Base-by-base conservation (phyloP, 768 basidiomycete genomes). In the Tricholomella constricta region DNA sequence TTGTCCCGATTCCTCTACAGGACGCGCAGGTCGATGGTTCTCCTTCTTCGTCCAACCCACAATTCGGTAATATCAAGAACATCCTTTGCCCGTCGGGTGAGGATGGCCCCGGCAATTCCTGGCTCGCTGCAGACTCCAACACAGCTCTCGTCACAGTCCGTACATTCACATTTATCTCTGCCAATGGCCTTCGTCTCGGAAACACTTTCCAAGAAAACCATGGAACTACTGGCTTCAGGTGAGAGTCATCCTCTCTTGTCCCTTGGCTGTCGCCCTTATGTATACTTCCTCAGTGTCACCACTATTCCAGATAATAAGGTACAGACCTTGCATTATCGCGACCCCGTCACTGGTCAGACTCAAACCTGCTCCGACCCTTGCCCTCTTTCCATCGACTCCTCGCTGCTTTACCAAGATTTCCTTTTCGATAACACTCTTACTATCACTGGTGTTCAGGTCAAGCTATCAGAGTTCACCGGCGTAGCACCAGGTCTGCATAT, bases 381-480 rank as follows among this genome's bases (percentile, higher is more conserved):
- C 68, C 92, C 94, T 0, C 77, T 99, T 35, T 83, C 84, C 4
- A 84, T 84, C 40, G 83, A 97, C 66, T 67, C 89, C 2, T 78
- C 83, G 10, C 71, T 98, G 51, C 79, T 83, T 1, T 98, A 93
- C 66, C 94, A 98, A 69, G 97, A 99, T 69, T 99, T 97, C 73
- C 72, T 97, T 36, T 98, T 98, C 67, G 69, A 78, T 45, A 66
- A 65, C 23, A 66, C 80, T 6, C 65, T 82, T 29, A 72, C 77
- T n/a, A 81, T 98, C 61, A 97, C 94, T 6, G 97, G 97, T 45
- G 83, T 97, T 56, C 88, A 95, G 69, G 76, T 99, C 62, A 88
- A 84, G 49, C 75, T 98, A 17, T 83, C 86, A 7, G 72, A 77
- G 42, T 96, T 88, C 80, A 79, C 74, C 40, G 96, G 94, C 32